A percentile compares a stretch with the other conserved stretches of the same genome.
These are phyloP conservation scores for Trapa bicornis DNA, from an alignment of 345 rosid species.

Conservation along the genomic window DNA sequence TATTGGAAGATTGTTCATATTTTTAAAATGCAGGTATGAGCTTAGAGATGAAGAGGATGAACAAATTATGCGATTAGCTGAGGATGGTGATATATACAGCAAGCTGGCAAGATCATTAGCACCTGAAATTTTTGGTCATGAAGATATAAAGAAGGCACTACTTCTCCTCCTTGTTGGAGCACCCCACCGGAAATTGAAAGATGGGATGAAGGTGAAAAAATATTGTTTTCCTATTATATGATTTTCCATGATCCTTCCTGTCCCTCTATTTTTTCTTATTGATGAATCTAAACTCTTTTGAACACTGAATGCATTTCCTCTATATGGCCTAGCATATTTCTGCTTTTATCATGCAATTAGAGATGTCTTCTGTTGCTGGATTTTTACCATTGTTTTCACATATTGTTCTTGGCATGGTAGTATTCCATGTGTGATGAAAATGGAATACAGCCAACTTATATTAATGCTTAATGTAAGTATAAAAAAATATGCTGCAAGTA, in stretches of 20 bases:
- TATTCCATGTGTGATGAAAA: background rate
- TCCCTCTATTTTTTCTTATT: background rate
- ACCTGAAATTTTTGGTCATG: conserved; percentile 98
- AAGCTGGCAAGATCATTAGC: conserved; percentile 84
- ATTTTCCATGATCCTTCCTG: background rate
- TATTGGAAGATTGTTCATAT: background rate
- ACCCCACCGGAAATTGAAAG: conserved; percentile 87
- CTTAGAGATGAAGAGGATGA: conserved; percentile 79
- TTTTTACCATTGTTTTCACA: no score
- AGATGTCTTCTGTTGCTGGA: background rate
- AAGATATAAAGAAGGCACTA: conserved; percentile 88
- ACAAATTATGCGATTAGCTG: conserved; percentile 74
- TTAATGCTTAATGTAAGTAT: background rate
- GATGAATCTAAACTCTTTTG: background rate
- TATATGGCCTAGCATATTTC: background rate
- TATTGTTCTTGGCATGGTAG: background rate
- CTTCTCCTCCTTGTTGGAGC: conserved; percentile 96
- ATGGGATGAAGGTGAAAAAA: conserved; percentile 84
- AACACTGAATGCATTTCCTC: background rate
- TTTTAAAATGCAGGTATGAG: conserved; percentile 52
- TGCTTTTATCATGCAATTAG: background rate
- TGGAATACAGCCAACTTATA: background rate
- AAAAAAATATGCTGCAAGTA: background rate
- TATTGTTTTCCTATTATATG: background rate
- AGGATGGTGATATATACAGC: conserved; percentile 94